Evolutionary conservation across 2,329 filamentous ascomycete genomes (phyloP).

Genomic region (Dothideomycetes sp.): DNA sequence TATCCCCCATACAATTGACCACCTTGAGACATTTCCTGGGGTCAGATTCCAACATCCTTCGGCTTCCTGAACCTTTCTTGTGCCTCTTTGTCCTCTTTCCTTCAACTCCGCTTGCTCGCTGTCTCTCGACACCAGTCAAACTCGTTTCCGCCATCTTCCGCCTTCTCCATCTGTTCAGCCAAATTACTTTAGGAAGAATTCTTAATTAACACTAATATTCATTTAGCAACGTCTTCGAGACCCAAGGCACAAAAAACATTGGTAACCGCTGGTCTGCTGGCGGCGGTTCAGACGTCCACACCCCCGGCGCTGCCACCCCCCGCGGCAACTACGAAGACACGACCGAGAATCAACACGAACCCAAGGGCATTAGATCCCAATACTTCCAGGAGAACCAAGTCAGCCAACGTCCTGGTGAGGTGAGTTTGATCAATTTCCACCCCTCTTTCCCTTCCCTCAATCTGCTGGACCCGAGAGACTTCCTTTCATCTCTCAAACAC

Average conservation of each 20-base stretch:
- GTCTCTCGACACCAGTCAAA: neutral
- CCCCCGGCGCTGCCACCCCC: constrained; percentile 26
- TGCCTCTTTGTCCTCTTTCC: neutral
- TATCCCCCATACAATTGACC: too few species aligned
- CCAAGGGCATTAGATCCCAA: constrained; percentile 23
- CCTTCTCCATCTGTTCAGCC: neutral
- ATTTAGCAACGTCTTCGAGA: constrained; percentile 26
- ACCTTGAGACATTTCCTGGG: too few species aligned
- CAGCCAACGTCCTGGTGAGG: constrained; percentile 21
- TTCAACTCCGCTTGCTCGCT: neutral
- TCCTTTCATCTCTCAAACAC: too few species aligned
- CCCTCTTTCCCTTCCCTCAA: neutral
- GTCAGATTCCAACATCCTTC: too few species aligned
- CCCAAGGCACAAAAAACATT: constrained; percentile 27
- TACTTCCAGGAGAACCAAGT: constrained; percentile 25
- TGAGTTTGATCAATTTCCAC: too few species aligned
- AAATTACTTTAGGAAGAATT: too few species aligned
- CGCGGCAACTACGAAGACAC: constrained; percentile 23
- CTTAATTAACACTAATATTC: too few species aligned
- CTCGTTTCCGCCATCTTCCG: constrained; percentile 9
- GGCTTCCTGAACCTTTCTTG: constrained; percentile 8
- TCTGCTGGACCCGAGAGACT: neutral
- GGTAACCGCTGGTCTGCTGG: constrained; percentile 26
- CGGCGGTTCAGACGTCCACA: constrained; percentile 27
- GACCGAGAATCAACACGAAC: constrained; percentile 19